Conservation (phyloP, 768 basidiomycete genomes). For the Amyloporia xantha region DNA sequence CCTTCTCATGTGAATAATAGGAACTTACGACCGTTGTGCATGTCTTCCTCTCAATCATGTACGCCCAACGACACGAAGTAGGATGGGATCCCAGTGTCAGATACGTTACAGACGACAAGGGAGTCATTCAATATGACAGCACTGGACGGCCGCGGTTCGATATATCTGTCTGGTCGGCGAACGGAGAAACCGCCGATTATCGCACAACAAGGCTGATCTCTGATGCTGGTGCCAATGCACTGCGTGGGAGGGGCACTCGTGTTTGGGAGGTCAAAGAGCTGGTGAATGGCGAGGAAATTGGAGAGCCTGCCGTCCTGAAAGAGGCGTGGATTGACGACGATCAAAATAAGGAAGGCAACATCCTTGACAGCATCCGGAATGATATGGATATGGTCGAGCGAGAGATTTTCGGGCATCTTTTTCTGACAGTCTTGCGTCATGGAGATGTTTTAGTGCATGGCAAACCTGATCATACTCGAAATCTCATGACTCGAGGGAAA, state of each 20-base stretch:
- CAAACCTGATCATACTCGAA: too few relatives aligned
- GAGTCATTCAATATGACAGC: not conserved
- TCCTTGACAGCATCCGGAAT: too few relatives aligned
- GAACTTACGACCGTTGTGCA: not conserved
- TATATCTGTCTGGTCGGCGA: not conserved
- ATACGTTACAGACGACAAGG: not conserved
- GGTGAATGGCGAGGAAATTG: not conserved
- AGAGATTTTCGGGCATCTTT: too few relatives aligned
- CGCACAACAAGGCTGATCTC: constrained; percentile 5
- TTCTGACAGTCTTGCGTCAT: too few relatives aligned
- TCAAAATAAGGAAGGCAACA: constrained; percentile 4
- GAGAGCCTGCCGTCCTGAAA: constrained; percentile 5
- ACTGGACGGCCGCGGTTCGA: not conserved
- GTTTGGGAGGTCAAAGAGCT: constrained; percentile 11
- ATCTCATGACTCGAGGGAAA: too few relatives aligned
- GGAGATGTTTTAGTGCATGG: too few relatives aligned
- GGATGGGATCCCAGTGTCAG: not conserved
- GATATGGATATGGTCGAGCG: too few relatives aligned
- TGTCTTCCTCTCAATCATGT: not conserved
- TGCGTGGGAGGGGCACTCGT: constrained; percentile 11
- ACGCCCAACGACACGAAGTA: not conserved
- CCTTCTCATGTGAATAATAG: not conserved
- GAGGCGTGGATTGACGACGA: constrained; percentile 12
- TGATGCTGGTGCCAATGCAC: not conserved
- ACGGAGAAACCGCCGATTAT: not conserved